These are phyloP conservation scores for Kodamaea suecica DNA, from an alignment of 1,139 yeast genomes.

Conservation along the genomic window DNA sequence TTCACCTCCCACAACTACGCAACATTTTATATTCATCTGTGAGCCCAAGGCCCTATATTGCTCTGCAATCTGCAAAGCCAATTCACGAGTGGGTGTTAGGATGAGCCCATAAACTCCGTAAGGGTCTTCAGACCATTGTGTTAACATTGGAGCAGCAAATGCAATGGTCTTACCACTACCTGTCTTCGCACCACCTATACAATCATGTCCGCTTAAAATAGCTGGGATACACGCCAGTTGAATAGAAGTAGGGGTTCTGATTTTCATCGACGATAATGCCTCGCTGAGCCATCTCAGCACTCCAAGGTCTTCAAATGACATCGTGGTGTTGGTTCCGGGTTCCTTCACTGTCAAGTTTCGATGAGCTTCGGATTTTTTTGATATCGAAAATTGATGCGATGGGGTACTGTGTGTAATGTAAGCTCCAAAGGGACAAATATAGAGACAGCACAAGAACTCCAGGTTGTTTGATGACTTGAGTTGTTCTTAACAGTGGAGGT, in stretches of 20 bases:
- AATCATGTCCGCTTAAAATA: constrained; percentile 77
- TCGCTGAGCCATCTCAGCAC: constrained; percentile 85
- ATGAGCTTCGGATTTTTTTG: neutral
- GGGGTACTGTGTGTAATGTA: too few relatives aligned
- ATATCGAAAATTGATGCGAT: neutral
- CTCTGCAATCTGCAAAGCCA: constrained; percentile 95
- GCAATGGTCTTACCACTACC: constrained; percentile 99
- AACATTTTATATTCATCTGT: constrained; percentile 74
- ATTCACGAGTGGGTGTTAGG: constrained; percentile 91
- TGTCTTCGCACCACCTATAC: constrained; percentile 97
- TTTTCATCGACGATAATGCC: constrained; percentile 77
- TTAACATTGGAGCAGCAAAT: constrained; percentile 93
- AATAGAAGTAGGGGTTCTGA: constrained; percentile 78
- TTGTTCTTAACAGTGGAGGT: too few relatives aligned
- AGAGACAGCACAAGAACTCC: too few relatives aligned
- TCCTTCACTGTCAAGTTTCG: too few relatives aligned
- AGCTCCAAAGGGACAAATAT: too few relatives aligned
- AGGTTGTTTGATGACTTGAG: too few relatives aligned
- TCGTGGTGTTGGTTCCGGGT: constrained; percentile 10
- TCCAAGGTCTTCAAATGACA: constrained; percentile 64
- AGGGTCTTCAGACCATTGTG: constrained; percentile 94
- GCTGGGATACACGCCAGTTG: constrained; percentile 88
- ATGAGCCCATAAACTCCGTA: constrained; percentile 86
- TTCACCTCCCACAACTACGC: constrained; percentile 91
- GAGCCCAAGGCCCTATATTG: constrained; percentile 94